Base-by-base conservation (phyloP, 1,284 basidiomycete genomes). In the Pseudozyma sp. region DNA sequence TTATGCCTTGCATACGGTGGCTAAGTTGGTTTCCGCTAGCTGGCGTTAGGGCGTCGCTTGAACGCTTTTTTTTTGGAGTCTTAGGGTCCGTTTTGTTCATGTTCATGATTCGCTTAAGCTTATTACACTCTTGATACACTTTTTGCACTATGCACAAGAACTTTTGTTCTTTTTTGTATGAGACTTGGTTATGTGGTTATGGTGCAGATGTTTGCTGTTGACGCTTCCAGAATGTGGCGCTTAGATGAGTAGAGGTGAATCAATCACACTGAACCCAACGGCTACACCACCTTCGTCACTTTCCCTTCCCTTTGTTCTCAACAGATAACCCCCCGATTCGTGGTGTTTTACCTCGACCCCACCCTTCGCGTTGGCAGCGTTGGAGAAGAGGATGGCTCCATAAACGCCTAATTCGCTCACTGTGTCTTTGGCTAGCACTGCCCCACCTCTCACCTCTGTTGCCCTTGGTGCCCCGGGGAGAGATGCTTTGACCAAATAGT, bases 281-380 rank as follows among this genome's bases (percentile, higher is more conserved):
- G 94, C 94, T 7, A 98, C 93, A 5, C 95, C 95, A 11, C 95
- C 95, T 83, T 99, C 96, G 82, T 98, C 92, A 70, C 91, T 94
- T 65, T 95, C 93, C 81, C 91, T 92, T 3, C 92, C 93, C 83
- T 98, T 99, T 4, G 96, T 98, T 79, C 96, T 87, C 47, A 98
- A 88, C 76, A 99, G 84, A 89, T 93, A 96, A 13, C 95, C 96
- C 0, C 89, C 91, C 65, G 90, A 88, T 21, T 67, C 19, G 31
- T 77, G 75, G 74, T 89, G 87, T 82, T 93, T 91, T 48, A 88
- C 85, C 70, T 7, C 79, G 82, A 35, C 84, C 45, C 52, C 63
- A 60, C 34, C 68, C 59, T 5, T 11, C 18, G 11, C 42, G 36
- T 11, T 58, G 90, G 83, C 11, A 25, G 45, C 12, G 45, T 21